phyloP scores from a whole-genome alignment of 2,329 filamentous ascomycete genomes.

The Xylariaceae sp. region DNA sequence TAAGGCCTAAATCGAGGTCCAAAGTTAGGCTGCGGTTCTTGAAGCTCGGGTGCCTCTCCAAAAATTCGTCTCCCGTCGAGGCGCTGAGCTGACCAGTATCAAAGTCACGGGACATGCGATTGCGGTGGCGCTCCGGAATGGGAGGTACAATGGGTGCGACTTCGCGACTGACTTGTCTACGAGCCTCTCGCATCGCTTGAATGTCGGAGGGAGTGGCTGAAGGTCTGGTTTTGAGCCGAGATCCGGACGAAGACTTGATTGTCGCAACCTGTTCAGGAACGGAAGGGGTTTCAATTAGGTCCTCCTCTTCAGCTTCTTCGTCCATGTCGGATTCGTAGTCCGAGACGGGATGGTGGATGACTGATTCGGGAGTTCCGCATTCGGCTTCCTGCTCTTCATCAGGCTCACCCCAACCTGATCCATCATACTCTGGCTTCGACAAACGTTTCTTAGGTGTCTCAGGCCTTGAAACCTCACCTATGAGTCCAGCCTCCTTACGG shows the following conservation, averaged over 20 bases:
- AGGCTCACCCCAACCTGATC: conserved; percentile 50
- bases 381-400: conserved; percentile 54
- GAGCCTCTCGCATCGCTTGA: conserved; percentile 77
- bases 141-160: conserved; percentile 52
- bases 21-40: conserved; percentile 80
- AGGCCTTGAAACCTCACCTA: conserved; percentile 39
- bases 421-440: conserved; percentile 61
- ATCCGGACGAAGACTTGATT: conserved; percentile 75
- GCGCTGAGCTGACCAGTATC: conserved; percentile 35
- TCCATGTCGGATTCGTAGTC: conserved; percentile 35
- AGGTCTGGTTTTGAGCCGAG: conserved; percentile 81
- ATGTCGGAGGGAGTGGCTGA: conserved; percentile 85
- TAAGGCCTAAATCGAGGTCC: conserved; percentile 77
- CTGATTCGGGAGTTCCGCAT: conserved; percentile 78
- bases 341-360: conserved; percentile 71
- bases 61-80: conserved; percentile 39
- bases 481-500: conserved; percentile 35
- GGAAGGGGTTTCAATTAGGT: conserved; percentile 50
- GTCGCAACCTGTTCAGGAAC: conserved; percentile 83
- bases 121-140: conserved; percentile 58
- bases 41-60: conserved; percentile 66
- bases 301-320: conserved; percentile 37
- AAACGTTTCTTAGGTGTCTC: conserved; percentile 47
- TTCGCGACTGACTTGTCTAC: conserved; percentile 79
- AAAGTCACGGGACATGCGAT: conserved; percentile 48